Evolutionary conservation across 768 basidiomycete species (phyloP).

Genomic region (Trametes punicea): DNA sequence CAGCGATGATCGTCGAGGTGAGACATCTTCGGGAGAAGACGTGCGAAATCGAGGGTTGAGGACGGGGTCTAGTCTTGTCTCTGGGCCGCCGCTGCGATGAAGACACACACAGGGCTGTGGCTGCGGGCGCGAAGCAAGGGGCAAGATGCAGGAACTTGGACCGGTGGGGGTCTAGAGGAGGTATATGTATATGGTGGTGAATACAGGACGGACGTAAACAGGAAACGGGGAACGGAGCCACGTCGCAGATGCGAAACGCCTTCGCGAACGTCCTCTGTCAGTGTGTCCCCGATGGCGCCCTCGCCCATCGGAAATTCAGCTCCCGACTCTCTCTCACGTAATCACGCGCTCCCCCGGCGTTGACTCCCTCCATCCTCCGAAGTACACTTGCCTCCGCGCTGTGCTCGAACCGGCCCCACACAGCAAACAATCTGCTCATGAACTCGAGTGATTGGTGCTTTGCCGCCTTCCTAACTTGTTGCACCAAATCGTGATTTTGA

Average conservation of each 20-base stretch:
- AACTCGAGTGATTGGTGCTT: too few relatives aligned
- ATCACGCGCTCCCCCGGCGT: slow-evolving; percentile 10
- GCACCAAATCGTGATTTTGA: too few relatives aligned
- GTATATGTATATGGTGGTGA: not conserved
- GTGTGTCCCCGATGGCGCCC: too few relatives aligned
- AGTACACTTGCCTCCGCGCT: not conserved
- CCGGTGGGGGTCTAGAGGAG: not conserved
- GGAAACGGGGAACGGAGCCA: not conserved
- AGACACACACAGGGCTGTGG: not conserved
- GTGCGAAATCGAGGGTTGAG: not conserved
- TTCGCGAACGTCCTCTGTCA: too few relatives aligned
- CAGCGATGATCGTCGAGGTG: slow-evolving; percentile 27
- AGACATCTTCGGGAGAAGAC: slow-evolving; percentile 21
- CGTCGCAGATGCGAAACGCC: not conserved
- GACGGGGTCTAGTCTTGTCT: not conserved
- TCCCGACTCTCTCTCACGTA: slow-evolving; percentile 13
- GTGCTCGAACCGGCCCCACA: not conserved
- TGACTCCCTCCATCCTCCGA: not conserved
- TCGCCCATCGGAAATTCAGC: not conserved
- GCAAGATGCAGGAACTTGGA: not conserved
- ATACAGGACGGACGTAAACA: not conserved
- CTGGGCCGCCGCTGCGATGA: not conserved
- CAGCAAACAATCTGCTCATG: not conserved
- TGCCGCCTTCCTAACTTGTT: too few relatives aligned
- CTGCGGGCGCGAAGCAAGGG: not conserved